Evolutionary conservation across 1,284 basidiomycete genomes (phyloP).

Genomic region (Nidula niveotomentosa): DNA sequence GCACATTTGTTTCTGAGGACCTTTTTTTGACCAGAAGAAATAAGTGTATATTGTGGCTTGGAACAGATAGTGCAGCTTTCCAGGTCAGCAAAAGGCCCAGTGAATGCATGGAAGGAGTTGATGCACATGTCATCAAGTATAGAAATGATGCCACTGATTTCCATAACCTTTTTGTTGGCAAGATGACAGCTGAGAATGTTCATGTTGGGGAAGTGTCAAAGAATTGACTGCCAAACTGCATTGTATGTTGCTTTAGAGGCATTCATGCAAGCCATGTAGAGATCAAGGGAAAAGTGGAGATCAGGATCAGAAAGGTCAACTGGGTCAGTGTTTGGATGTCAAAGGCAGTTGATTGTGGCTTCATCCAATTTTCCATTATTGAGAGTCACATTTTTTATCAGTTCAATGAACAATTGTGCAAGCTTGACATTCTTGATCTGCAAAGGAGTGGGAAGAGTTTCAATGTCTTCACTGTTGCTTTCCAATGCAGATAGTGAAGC

Average conservation of each 20-base stretch:
- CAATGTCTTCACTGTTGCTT: too few relatives aligned
- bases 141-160: constrained; percentile 22
- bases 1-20: background rate
- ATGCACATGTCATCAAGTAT: constrained; percentile 29
- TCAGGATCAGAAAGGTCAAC: constrained; percentile 19
- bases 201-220: constrained; percentile 15
- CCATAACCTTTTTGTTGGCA: constrained; percentile 16
- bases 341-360: constrained; percentile 12
- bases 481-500: too few relatives aligned
- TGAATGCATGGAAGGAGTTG: constrained; percentile 29
- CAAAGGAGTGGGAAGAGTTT: too few relatives aligned
- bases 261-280: constrained; percentile 21
- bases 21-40: constrained; percentile 1
- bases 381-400: constrained; percentile 20
- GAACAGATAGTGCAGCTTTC: constrained; percentile 17
- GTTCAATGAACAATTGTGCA: constrained; percentile 16
- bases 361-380: constrained; percentile 20
- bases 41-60: constrained; percentile 14
- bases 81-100: constrained; percentile 22
- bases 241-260: constrained; percentile 23
- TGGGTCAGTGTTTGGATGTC: constrained; percentile 14
- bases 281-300: constrained; percentile 20
- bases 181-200: constrained; percentile 21
- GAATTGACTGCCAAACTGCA: constrained; percentile 6
- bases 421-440: constrained; percentile 11